Percentiles rank a stretch among this genome's conserved stretches.
Conservation (phyloP, 1,284 basidiomycete genomes). For the Leccinum fallax region DNA sequence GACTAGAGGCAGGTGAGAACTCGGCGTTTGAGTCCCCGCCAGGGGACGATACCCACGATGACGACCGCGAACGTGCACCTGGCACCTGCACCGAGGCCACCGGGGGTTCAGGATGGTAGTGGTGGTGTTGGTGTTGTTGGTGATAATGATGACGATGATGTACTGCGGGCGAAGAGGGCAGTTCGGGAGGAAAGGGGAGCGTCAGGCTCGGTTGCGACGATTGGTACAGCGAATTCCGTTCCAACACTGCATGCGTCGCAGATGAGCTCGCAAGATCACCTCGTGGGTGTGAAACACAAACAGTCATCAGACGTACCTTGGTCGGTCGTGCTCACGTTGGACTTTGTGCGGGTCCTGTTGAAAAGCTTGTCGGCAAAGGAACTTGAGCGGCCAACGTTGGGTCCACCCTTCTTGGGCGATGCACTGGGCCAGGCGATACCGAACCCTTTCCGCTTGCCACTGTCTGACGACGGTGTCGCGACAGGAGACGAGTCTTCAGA, state of each 20-base stretch:
- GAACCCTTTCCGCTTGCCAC: conserved; percentile 31
- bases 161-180: conserved; percentile 11
- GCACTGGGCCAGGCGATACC: conserved; percentile 48
- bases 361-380: conserved; percentile 61
- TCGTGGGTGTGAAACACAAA: not conserved
- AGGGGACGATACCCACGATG: not conserved
- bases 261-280: not conserved
- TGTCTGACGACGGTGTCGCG: conserved; percentile 50
- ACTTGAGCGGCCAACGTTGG: conserved; percentile 43
- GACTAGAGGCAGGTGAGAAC: conserved; percentile 42
- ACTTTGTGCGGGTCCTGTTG: conserved; percentile 51
- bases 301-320: conserved; percentile 28
- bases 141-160: conserved; percentile 3
- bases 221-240: conserved; percentile 31
- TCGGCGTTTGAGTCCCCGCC: conserved; percentile 12
- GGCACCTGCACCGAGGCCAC: not conserved
- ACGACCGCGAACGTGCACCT: conserved; percentile 40
- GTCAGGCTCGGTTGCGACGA: conserved; percentile 28
- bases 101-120: not conserved
- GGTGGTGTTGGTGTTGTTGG: not conserved
- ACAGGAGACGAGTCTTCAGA: conserved; percentile 56
- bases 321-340: conserved; percentile 37
- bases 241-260: conserved; percentile 9
- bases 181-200: conserved; percentile 23
- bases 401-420: conserved; percentile 49